Percentiles rank a stretch among this genome's conserved stretches.
phyloP scores from a whole-genome alignment of 768 basidiomycete genomes.

The Tylopilus cervinicoccineus region DNA sequence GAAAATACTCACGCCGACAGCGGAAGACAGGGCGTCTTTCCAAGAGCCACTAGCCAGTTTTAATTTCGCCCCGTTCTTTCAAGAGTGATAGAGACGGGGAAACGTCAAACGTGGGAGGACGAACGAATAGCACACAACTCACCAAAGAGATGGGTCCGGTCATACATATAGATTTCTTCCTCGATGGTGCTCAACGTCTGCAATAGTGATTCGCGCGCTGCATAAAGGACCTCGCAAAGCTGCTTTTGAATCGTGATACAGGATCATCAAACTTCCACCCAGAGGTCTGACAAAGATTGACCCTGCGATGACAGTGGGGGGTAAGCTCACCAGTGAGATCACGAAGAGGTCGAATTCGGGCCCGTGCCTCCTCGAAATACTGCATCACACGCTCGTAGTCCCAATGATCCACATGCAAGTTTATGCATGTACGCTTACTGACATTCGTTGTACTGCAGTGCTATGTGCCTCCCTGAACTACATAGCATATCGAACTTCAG shows the following conservation, averaged over 20 bases:
- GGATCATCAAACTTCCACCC: slow-evolving; percentile 8
- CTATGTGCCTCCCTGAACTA: slow-evolving; percentile 1
- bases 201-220: not conserved
- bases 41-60: not conserved
- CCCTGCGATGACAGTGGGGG: no score
- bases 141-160: not conserved
- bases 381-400: slow-evolving; percentile 5
- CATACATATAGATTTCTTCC: not conserved
- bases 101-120: not conserved
- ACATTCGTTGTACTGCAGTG: not conserved
- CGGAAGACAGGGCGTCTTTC: slow-evolving; percentile 1
- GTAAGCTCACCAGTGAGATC: slow-evolving; percentile 9
- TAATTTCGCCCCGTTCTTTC: slow-evolving; percentile 4
- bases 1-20: not conserved
- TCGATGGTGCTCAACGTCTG: not conserved
- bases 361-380: not conserved
- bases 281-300: not conserved
- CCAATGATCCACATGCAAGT: not conserved
- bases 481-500: not conserved
- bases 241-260: not conserved
- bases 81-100: slow-evolving; percentile 1
- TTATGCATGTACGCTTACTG: slow-evolving; percentile 8
- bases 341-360: not conserved
- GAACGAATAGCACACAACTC: not conserved
- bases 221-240: slow-evolving; percentile 3